These are phyloP conservation scores for Aspergillus affinis DNA, from an alignment of 495 filamentous ascomycete genomes.

Conservation along the genomic window DNA sequence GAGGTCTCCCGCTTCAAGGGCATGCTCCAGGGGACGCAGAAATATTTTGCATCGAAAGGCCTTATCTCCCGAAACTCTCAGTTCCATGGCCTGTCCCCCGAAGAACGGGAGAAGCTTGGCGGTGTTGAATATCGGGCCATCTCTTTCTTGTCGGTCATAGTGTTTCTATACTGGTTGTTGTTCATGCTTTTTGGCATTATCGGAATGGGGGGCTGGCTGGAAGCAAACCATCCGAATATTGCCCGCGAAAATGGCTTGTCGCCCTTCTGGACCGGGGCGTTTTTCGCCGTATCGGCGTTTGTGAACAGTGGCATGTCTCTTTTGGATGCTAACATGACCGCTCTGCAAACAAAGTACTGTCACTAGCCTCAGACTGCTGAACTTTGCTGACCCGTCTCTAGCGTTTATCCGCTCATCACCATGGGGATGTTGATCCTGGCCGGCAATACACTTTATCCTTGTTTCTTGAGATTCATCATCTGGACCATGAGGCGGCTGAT, in stretches of 20 bases:
- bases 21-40: slow-evolving; percentile 32
- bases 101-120: slow-evolving; percentile 71
- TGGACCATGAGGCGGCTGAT: slow-evolving; percentile 59
- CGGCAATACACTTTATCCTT: slow-evolving; percentile 78
- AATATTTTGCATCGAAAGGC: slow-evolving; percentile 44
- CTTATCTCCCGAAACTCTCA: slow-evolving; percentile 68
- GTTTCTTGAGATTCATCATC: slow-evolving; percentile 75
- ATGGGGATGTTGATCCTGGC: slow-evolving; percentile 78
- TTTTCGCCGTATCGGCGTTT: slow-evolving; percentile 66
- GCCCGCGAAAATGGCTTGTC: slow-evolving; percentile 67
- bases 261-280: slow-evolving; percentile 54
- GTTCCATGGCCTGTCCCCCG: slow-evolving; percentile 65
- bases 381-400: slow-evolving; percentile 8
- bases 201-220: slow-evolving; percentile 71
- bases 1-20: slow-evolving; percentile 25
- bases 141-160: slow-evolving; percentile 65
- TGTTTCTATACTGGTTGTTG: slow-evolving; percentile 70
- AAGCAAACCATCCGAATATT: slow-evolving; percentile 54
- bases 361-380: neutral
- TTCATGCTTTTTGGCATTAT: slow-evolving; percentile 73
- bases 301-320: slow-evolving; percentile 87
- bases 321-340: slow-evolving; percentile 75
- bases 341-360: slow-evolving; percentile 39
- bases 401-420: slow-evolving; percentile 67
- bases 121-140: slow-evolving; percentile 81